Base-by-base conservation (phyloP, 305 asterid genomes). In the Vinca major region DNA sequence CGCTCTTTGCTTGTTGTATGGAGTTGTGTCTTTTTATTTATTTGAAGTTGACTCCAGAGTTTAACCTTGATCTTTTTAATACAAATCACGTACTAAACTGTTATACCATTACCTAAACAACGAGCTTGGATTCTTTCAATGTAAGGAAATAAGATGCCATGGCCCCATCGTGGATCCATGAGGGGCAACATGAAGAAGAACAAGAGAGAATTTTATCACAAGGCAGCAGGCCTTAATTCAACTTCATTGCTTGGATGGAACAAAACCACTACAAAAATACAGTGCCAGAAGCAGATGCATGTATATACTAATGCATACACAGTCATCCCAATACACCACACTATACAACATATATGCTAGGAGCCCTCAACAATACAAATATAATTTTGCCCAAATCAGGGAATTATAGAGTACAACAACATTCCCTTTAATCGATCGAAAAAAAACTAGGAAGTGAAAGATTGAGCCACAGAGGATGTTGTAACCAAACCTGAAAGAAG, bases 401-500 rank as follows among this genome's bases (percentile, higher is more conserved):
- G 20, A 19, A n/a, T 62, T 17, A 21, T 48, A 48, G 17, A 5
- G 49, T 26, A 49, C 67, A 69, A 64, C 5, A 74, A 48, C 16
- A 19, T 45, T 19, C 33, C 33, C 33, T 26, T 26, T 26, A 26
- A 26, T 26, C 33, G 33, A 26, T 0, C 0, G 1, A 26, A 26
- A 26, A 26, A 26, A 26, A 26, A 26, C 33, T 26, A 1, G 44
- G 33, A 5, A 10, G 40, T 50, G 36, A 14, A 17, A 70, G 98
- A 90, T 62, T 75, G 88, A 67, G 69, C 86, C 66, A 90, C 95
- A 2, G 99, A 85, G 8, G 99, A 93, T n/a, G 95, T 88, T 14
- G 97, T 84, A 5, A 87, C 91, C 84, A 93, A 72, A 67, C 91
- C 86, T 21, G 97, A 90, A 68, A 93, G 96, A 71, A 93, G 97